These are phyloP conservation scores for Turnera subulata DNA, from an alignment of 345 rosid species.

Conservation along the genomic window DNA sequence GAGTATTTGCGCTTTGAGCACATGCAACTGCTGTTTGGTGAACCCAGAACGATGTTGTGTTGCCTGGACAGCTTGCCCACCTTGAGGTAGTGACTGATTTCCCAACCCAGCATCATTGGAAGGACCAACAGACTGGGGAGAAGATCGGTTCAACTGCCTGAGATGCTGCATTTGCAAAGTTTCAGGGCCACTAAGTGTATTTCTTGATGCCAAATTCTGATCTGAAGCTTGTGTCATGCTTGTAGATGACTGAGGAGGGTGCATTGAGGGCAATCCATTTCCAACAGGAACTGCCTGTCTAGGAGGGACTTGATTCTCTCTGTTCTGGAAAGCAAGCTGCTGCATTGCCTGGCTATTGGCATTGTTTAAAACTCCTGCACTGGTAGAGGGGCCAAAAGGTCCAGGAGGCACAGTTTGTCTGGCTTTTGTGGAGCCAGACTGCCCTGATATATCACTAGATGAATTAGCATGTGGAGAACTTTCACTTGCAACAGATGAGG, in stretches of 20 bases:
- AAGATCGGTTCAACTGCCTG: slow-evolving; percentile 58
- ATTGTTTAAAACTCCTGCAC: slow-evolving; percentile 40
- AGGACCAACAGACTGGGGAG: slow-evolving; percentile 48
- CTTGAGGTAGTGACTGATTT: slow-evolving; percentile 40
- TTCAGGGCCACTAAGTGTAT: slow-evolving; percentile 43
- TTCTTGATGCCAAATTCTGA: slow-evolving; percentile 52
- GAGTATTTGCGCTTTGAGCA: slow-evolving; percentile 94
- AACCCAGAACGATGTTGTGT: slow-evolving; percentile 59
- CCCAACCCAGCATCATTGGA: slow-evolving; percentile 45
- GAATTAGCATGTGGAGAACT: slow-evolving; percentile 75
- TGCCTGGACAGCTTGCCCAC: slow-evolving; percentile 50
- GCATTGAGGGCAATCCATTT: slow-evolving; percentile 70
- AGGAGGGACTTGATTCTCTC: slow-evolving; percentile 61
- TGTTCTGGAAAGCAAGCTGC: slow-evolving; percentile 53
- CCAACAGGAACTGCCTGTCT: slow-evolving; percentile 49
- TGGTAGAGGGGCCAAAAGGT: slow-evolving; percentile 54
- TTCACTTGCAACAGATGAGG: slow-evolving; percentile 63
- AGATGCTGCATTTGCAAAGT: slow-evolving; percentile 54
- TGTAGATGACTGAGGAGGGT: slow-evolving; percentile 57
- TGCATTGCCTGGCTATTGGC: slow-evolving; percentile 45
- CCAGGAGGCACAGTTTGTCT: slow-evolving; percentile 46
- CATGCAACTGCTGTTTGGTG: slow-evolving; percentile 94
- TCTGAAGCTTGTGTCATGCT: slow-evolving; percentile 49
- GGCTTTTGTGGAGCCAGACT: slow-evolving; percentile 64
- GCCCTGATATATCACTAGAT: slow-evolving; percentile 73